Percentiles rank a stretch among this genome's conserved stretches.
Evolutionary conservation across 208 protist species (phyloP).

Genomic region (Trichomonas tenax): DNA sequence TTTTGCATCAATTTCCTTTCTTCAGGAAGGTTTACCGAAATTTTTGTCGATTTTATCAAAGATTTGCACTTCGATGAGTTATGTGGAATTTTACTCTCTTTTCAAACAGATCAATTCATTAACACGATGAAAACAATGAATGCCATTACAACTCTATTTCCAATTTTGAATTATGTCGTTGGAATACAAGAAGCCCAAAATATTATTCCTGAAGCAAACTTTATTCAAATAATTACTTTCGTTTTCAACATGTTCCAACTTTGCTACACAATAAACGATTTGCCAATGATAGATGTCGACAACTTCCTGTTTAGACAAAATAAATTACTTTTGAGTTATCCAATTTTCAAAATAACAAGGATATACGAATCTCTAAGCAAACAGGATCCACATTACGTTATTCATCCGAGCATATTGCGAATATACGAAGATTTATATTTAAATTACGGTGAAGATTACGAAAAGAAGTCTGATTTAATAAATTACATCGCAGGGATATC

Average conservation of each 20-base stretch:
- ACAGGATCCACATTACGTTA: neutral
- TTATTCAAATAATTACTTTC: neutral
- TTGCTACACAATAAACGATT: neutral
- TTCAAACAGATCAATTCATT: neutral
- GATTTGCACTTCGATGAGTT: neutral
- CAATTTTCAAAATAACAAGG: neutral
- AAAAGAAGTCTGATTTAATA: neutral
- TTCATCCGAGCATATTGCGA: neutral
- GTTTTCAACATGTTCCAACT: neutral
- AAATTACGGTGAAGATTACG: neutral
- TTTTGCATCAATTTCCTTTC: neutral
- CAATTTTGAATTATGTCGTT: neutral
- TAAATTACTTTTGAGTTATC: neutral
- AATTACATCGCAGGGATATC: neutral
- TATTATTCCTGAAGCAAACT: neutral
- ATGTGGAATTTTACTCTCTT: neutral
- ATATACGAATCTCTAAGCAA: neutral
- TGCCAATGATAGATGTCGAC: neutral
- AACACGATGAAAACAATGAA: neutral
- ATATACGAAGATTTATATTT: neutral
- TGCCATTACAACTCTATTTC: neutral
- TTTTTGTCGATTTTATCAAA: neutral
- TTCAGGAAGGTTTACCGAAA: neutral
- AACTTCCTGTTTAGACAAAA: neutral
- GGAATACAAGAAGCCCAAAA: neutral